These are phyloP conservation scores for Penicillium desertorum DNA, from an alignment of 495 filamentous ascomycete species.

Conservation along the genomic window DNA sequence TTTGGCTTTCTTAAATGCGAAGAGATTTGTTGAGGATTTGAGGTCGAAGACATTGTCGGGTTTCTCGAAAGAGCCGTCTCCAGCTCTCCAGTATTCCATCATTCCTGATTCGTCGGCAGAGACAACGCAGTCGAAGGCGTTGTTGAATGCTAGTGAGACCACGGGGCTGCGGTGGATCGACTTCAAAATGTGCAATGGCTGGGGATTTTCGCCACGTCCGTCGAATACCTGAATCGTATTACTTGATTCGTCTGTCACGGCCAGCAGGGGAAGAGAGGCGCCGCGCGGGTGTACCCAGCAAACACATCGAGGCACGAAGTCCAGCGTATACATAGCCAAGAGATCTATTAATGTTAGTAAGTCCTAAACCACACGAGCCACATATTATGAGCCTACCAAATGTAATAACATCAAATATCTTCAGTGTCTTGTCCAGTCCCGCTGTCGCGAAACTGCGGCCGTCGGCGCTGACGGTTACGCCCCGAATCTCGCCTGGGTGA, in stretches of 20 bases:
- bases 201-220: constrained; percentile 75
- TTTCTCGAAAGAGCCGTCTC: constrained; percentile 75
- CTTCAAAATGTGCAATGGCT: constrained; percentile 70
- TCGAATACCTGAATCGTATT: constrained; percentile 79
- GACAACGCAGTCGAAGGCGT: constrained; percentile 82
- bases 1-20: constrained; percentile 96
- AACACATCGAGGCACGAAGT: constrained; percentile 71
- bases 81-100: constrained; percentile 93
- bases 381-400: constrained; percentile 56
- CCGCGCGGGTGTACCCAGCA: constrained; percentile 94
- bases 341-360: constrained; percentile 59
- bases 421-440: constrained; percentile 82
- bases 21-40: constrained; percentile 90
- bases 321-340: constrained; percentile 72
- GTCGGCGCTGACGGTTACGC: constrained; percentile 80
- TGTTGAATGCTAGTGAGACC: constrained; percentile 83
- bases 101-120: constrained; percentile 89
- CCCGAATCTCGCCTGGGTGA: constrained; percentile 79
- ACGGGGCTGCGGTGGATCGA: constrained; percentile 77
- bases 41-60: constrained; percentile 87
- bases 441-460: constrained; percentile 92
- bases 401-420: constrained; percentile 94
- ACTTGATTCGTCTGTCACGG: constrained; percentile 79
- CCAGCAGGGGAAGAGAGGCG: constrained; percentile 80
- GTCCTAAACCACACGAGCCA: neutral